Conservation (phyloP, 192 early-diverging fungal genomes). For the Paraglomus occultum region DNA sequence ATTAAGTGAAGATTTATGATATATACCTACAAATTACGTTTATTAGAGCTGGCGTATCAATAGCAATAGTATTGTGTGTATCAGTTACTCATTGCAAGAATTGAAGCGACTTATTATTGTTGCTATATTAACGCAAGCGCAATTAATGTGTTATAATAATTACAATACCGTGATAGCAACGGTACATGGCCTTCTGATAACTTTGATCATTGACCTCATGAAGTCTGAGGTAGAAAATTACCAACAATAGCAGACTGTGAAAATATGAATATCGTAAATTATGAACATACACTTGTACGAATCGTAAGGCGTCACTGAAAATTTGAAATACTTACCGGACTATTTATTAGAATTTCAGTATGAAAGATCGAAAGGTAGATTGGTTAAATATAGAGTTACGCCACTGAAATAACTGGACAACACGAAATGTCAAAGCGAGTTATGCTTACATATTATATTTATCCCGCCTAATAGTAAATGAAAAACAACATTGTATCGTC, state of each 20-base stretch:
- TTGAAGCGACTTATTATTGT: too few species aligned
- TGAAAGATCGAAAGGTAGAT: neutral
- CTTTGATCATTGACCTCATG: too few species aligned
- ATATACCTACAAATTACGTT: too few species aligned
- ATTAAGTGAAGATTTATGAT: too few species aligned
- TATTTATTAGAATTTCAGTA: neutral
- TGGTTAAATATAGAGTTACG: slow-evolving; percentile 3
- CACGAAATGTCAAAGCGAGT: neutral
- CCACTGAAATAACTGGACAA: neutral
- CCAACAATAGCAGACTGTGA: slow-evolving; percentile 59
- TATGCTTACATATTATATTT: slow-evolving; percentile 84
- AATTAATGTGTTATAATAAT: too few species aligned
- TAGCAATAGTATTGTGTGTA: too few species aligned
- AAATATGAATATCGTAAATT: neutral
- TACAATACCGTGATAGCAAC: too few species aligned
- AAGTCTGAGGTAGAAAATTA: slow-evolving; percentile 59
- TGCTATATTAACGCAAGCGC: too few species aligned
- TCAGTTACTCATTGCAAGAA: too few species aligned
- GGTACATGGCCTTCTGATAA: too few species aligned
- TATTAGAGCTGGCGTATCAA: too few species aligned
- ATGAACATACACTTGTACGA: neutral
- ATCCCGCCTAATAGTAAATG: slow-evolving; percentile 93
- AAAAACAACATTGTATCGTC: slow-evolving; percentile 83
- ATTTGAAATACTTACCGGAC: neutral
- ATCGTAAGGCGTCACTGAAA: neutral